Conservation (phyloP, 129 eudicot species). For the Chrysanthemum seticuspe region DNA sequence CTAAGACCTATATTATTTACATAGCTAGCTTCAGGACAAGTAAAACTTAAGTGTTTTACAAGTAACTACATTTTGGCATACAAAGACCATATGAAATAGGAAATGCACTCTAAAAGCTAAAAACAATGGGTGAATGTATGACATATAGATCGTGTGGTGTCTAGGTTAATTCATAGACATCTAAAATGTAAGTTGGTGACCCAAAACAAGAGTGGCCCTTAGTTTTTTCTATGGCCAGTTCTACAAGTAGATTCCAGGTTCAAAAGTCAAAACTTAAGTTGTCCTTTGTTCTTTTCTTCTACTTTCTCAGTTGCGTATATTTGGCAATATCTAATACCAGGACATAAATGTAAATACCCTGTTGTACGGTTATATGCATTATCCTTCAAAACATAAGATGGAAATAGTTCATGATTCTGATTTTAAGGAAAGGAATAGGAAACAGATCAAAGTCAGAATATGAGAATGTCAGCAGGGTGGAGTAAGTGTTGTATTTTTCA, state of each 20-base stretch:
- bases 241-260: constrained; percentile 25
- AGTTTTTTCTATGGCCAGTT: constrained; percentile 23
- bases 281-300: neutral
- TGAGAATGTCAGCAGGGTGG: too few relatives aligned
- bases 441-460: too few relatives aligned
- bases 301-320: neutral
- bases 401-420: neutral
- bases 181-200: constrained; percentile 21
- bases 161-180: constrained; percentile 9
- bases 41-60: too few relatives aligned
- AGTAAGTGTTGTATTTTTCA: too few relatives aligned
- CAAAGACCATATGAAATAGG: neutral
- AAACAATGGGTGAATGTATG: neutral
- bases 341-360: neutral
- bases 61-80: too few relatives aligned
- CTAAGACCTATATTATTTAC: too few relatives aligned
- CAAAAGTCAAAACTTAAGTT: constrained; percentile 14
- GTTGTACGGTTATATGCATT: neutral
- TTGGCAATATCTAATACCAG: constrained; percentile 19
- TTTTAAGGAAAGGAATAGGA: too few relatives aligned
- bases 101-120: neutral
- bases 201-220: constrained; percentile 27
- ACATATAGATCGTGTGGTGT: neutral
- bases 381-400: neutral
- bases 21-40: too few relatives aligned